Evolutionary conservation across 2,329 filamentous ascomycete genomes (phyloP).

Genomic region (Trichoderma koningii): DNA sequence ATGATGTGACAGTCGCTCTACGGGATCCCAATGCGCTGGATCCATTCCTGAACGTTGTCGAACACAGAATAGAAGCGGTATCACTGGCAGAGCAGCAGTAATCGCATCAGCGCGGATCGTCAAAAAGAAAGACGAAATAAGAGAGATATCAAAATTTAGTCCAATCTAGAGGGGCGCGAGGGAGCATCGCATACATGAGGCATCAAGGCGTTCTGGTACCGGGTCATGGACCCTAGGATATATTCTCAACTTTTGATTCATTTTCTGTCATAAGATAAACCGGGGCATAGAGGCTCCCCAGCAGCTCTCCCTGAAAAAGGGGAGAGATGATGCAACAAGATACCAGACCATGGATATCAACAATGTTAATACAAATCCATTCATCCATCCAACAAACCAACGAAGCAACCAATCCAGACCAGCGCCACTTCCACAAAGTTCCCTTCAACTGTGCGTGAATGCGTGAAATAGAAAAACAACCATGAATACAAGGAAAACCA

Average conservation of each 20-base stretch:
- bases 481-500: background rate
- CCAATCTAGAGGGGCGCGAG: background rate
- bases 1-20: constrained; percentile 75
- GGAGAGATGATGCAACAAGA: background rate
- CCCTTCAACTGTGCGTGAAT: background rate
- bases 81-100: constrained; percentile 29
- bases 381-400: constrained; percentile 11
- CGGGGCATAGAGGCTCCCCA: background rate
- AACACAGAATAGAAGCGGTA: constrained; percentile 61
- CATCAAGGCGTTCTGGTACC: constrained; percentile 11
- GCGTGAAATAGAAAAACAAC: background rate
- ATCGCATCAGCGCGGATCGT: background rate
- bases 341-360: constrained; percentile 25
- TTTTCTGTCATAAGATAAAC: background rate
- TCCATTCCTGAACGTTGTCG: constrained; percentile 69
- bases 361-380: constrained; percentile 14
- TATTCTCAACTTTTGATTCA: background rate
- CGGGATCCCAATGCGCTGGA: constrained; percentile 78
- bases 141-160: background rate
- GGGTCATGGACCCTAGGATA: background rate
- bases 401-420: constrained; percentile 10
- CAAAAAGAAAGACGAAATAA: background rate
- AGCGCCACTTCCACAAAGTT: background rate
- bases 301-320: background rate
- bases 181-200: background rate